phyloP scores from a whole-genome alignment of 805 yeast species.

The Cyberlindnera samutprakarnensis region DNA sequence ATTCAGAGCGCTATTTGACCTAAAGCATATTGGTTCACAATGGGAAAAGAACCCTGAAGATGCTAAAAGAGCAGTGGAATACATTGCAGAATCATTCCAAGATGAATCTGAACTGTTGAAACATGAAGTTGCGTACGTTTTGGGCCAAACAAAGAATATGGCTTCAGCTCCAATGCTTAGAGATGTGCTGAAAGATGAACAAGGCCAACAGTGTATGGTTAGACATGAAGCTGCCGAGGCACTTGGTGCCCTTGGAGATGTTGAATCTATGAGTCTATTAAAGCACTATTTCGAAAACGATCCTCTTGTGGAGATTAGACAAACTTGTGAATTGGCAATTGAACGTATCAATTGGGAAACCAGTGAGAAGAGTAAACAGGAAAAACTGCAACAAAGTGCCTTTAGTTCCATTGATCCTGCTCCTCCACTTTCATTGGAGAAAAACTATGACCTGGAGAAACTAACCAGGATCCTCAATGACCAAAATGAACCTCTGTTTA shows the following conservation, averaged over 20 bases:
- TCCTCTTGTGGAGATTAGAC: constrained; percentile 82
- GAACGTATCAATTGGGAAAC: constrained; percentile 92
- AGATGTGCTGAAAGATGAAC: constrained; percentile 53
- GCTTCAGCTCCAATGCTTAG: constrained; percentile 71
- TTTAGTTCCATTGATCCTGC: constrained; percentile 95
- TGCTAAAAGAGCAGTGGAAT: constrained; percentile 65
- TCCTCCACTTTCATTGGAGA: constrained; percentile 80
- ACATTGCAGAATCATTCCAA: constrained; percentile 84
- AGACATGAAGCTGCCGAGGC: constrained; percentile 99
- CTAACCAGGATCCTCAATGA: constrained; percentile 67
- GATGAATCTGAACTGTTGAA: constrained; percentile 76
- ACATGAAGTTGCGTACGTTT: constrained; percentile 95
- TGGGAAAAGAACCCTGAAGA: constrained; percentile 40
- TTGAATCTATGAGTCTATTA: constrained; percentile 59
- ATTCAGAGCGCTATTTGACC: constrained; percentile 88
- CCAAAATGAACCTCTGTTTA: constrained; percentile 72
- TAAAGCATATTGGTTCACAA: constrained; percentile 81
- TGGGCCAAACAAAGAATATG: constrained; percentile 89
- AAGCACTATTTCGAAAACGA: constrained; percentile 60
- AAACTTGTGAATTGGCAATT: constrained; percentile 96
- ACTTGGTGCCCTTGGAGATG: constrained; percentile 89
- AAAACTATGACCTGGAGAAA: constrained; percentile 53
- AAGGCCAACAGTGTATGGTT: constrained; percentile 86
- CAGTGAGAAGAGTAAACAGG: constrained; percentile 56
- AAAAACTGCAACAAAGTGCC: constrained; percentile 64